phyloP scores from a whole-genome alignment of 179 eudicot genomes.

The Spergularia azorica region DNA sequence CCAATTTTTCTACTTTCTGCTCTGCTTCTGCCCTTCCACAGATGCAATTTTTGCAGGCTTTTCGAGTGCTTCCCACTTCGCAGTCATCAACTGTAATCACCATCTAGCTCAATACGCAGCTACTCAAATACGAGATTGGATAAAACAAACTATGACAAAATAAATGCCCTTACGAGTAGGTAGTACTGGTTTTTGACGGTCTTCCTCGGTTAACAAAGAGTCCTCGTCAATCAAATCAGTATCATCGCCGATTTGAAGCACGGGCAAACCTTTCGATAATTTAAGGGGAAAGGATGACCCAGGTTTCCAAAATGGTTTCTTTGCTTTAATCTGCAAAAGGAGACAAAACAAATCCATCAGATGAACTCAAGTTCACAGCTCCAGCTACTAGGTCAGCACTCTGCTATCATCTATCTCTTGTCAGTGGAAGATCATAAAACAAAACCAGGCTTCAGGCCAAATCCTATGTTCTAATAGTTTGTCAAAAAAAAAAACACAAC shows the following conservation, averaged over 20 bases:
- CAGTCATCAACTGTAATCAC: conserved; percentile 66
- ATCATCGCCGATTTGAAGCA: conserved; percentile 70
- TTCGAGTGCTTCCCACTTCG: conserved; percentile 81
- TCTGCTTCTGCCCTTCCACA: conserved; percentile 98
- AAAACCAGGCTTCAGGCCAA: too few species aligned
- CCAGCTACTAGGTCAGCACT: neutral
- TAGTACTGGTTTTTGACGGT: conserved; percentile 75
- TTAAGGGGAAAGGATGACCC: conserved; percentile 88
- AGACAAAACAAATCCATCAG: neutral
- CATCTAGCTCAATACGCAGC: conserved; percentile 12
- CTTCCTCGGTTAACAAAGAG: conserved; percentile 85
- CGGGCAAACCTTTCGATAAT: conserved; percentile 56
- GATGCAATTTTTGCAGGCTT: conserved; percentile 93
- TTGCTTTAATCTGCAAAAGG: conserved; percentile 43
- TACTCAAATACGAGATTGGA: neutral
- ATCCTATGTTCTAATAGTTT: neutral
- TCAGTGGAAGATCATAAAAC: neutral
- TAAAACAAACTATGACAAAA: neutral
- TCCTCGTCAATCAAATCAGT: conserved; percentile 93
- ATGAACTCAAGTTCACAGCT: conserved; percentile 2
- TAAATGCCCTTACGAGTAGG: conserved; percentile 46
- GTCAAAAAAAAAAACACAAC: too few species aligned
- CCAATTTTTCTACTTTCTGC: conserved; percentile 74
- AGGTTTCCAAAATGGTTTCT: conserved; percentile 82
- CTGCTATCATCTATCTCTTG: neutral